These are phyloP conservation scores for Diaporthe vexans DNA, from an alignment of 2,329 filamentous ascomycete species.

Conservation along the genomic window DNA sequence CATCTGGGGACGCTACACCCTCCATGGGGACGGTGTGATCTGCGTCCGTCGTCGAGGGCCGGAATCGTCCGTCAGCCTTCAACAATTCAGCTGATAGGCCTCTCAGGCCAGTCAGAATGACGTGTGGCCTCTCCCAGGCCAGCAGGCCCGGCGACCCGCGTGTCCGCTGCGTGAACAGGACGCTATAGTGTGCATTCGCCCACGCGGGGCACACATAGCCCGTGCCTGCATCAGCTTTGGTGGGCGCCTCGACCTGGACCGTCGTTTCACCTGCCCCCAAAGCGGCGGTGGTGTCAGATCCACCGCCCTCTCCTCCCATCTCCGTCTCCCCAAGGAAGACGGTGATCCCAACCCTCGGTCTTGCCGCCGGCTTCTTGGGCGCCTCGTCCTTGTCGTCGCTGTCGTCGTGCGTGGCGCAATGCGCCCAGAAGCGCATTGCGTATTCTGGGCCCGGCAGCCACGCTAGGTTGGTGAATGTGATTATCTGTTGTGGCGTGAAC, in stretches of 20 bases:
- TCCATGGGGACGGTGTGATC: slow-evolving; percentile 49
- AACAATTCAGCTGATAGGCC: slow-evolving; percentile 58
- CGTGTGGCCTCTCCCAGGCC: slow-evolving; percentile 63
- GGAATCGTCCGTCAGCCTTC: slow-evolving; percentile 55
- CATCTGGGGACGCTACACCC: slow-evolving; percentile 48
- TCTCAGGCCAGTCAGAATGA: slow-evolving; percentile 58
- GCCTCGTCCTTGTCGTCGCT: slow-evolving; percentile 46
- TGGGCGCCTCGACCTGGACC: slow-evolving; percentile 40
- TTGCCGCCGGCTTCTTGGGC: slow-evolving; percentile 43
- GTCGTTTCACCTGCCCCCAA: slow-evolving; percentile 46
- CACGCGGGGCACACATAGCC: slow-evolving; percentile 63
- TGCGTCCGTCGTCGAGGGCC: slow-evolving; percentile 40
- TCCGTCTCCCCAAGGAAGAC: slow-evolving; percentile 58
- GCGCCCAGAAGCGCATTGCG: slow-evolving; percentile 69
- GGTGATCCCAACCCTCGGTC: slow-evolving; percentile 61
- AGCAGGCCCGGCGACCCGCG: slow-evolving; percentile 59
- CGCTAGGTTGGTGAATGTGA: slow-evolving; percentile 72
- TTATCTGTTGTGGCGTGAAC: slow-evolving; percentile 65
- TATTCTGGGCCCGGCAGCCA: slow-evolving; percentile 78
- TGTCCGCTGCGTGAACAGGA: slow-evolving; percentile 57
- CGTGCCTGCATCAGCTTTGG: slow-evolving; percentile 23
- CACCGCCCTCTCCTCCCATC: slow-evolving; percentile 40
- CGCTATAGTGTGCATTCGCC: slow-evolving; percentile 59
- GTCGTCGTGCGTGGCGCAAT: slow-evolving; percentile 56
- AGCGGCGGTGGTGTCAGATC: slow-evolving; percentile 34